These are phyloP conservation scores for Fraxinus angustifolia DNA, from an alignment of 305 asterid genomes.

Conservation along the genomic window DNA sequence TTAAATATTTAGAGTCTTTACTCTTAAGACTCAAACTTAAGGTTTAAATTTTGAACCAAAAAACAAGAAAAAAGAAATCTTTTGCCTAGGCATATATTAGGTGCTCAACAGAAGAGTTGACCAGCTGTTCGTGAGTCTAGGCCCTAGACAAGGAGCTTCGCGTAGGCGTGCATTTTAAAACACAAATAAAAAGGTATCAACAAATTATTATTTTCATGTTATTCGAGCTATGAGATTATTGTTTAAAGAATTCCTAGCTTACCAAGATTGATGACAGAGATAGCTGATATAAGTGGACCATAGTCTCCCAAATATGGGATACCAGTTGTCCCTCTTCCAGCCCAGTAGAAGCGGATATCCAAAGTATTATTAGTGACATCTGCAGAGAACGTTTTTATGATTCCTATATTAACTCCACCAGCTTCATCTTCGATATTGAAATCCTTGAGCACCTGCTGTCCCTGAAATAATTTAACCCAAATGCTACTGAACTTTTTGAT, in stretches of 20 bases:
- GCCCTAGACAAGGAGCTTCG: no score
- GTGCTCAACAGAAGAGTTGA: no score
- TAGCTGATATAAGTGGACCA: constrained; percentile 79
- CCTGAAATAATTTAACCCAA: constrained; percentile 33
- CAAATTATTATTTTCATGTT: neutral
- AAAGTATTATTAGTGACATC: constrained; percentile 40
- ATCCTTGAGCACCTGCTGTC: constrained; percentile 42
- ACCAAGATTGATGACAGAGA: constrained; percentile 49
- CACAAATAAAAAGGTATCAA: neutral
- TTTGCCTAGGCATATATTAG: no score
- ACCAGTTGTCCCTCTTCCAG: constrained; percentile 64
- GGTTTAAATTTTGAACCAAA: no score
- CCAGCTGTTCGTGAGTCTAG: no score
- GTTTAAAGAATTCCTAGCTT: constrained; percentile 3
- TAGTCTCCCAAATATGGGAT: constrained; percentile 51
- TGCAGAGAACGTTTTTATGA: constrained; percentile 29
- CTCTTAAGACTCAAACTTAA: no score
- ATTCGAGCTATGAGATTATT: neutral
- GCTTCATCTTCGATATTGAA: constrained; percentile 55
- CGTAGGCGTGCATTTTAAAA: no score
- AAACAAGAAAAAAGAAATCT: no score
- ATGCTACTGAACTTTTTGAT: neutral
- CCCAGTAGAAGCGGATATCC: constrained; percentile 64
- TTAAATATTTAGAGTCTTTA: no score
- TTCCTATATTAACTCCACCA: constrained; percentile 47